phyloP scores from a whole-genome alignment of 306 rosid genomes.

The Cucurbita argyrosperma region DNA sequence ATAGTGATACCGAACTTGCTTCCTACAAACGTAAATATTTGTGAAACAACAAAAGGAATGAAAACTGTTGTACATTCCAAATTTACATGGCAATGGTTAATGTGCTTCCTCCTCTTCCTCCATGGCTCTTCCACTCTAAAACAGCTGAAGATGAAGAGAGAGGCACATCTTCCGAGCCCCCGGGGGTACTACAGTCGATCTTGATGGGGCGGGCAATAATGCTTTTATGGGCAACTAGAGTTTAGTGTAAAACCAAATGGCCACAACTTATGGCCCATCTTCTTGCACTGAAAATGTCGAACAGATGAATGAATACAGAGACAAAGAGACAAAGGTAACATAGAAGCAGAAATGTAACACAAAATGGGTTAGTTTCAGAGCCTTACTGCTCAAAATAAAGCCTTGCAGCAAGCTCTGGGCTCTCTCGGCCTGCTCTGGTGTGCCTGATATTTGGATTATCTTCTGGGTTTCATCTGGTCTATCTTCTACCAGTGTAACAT shows the following conservation, averaged over 20 bases:
- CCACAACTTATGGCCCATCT: conserved; percentile 50
- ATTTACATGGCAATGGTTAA: conserved; percentile 5
- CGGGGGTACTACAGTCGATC: background rate
- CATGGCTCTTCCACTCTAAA: background rate
- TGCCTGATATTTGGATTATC: conserved; percentile 79
- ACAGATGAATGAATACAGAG: background rate
- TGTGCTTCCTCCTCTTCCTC: background rate
- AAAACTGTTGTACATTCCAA: background rate
- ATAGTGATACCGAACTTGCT: background rate
- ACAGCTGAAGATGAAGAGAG: background rate
- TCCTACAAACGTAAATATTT: background rate
- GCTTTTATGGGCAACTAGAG: background rate
- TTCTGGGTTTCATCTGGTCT: conserved; percentile 61
- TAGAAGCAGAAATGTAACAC: background rate
- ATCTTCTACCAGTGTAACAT: conserved; percentile 75
- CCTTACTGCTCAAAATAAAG: conserved; percentile 88
- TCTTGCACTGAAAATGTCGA: conserved; percentile 63
- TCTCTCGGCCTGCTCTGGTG: conserved; percentile 94
- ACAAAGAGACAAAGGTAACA: background rate
- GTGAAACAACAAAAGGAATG: background rate
- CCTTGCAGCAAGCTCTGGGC: conserved; percentile 99
- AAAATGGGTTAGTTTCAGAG: background rate
- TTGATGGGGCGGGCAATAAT: background rate
- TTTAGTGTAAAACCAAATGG: background rate
- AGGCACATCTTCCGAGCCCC: background rate